phyloP scores from a whole-genome alignment of 2,329 filamentous ascomycete genomes.

The Sporothrix luriei region DNA sequence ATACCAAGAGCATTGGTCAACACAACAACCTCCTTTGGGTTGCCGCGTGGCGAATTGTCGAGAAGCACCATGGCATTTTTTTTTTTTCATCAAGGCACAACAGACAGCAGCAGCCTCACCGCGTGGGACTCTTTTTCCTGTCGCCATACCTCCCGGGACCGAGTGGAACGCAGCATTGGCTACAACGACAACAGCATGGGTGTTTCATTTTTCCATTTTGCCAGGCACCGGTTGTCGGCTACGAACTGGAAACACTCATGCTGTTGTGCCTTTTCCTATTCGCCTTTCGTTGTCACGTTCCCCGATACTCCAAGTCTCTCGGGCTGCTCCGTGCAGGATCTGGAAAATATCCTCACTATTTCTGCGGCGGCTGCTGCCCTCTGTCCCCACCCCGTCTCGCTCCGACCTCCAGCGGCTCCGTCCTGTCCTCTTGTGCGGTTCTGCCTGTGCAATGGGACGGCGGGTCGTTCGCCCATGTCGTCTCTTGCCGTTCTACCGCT shows the following conservation, averaged over 20 bases:
- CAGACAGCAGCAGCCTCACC: neutral
- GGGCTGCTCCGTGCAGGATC: constrained; percentile 33
- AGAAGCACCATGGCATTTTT: constrained; percentile 36
- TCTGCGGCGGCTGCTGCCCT: constrained; percentile 35
- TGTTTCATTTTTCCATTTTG: constrained; percentile 43
- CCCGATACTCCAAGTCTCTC: constrained; percentile 47
- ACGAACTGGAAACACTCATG: constrained; percentile 51
- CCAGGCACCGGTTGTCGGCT: constrained; percentile 37
- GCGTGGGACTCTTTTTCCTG: constrained; percentile 16
- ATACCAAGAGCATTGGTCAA: constrained; percentile 53
- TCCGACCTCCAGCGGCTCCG: constrained; percentile 35
- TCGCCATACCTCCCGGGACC: constrained; percentile 34
- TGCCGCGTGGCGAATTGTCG: constrained; percentile 30
- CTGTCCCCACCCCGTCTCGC: constrained; percentile 34
- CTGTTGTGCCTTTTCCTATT: constrained; percentile 37
- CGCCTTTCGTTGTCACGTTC: constrained; percentile 48
- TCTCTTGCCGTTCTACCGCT: neutral
- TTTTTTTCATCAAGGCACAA: neutral
- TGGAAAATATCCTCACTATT: constrained; percentile 27
- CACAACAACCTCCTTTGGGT: constrained; percentile 27
- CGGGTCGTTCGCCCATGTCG: constrained; percentile 24
- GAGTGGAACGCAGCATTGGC: constrained; percentile 53
- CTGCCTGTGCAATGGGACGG: constrained; percentile 33
- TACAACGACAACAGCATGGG: constrained; percentile 52
- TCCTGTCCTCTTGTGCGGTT: constrained; percentile 14